Evolutionary conservation across 2,329 filamentous ascomycete genomes (phyloP), one percentile per base, ranked within the genome.

Genomic region (Dactylellina leptospora): DNA sequence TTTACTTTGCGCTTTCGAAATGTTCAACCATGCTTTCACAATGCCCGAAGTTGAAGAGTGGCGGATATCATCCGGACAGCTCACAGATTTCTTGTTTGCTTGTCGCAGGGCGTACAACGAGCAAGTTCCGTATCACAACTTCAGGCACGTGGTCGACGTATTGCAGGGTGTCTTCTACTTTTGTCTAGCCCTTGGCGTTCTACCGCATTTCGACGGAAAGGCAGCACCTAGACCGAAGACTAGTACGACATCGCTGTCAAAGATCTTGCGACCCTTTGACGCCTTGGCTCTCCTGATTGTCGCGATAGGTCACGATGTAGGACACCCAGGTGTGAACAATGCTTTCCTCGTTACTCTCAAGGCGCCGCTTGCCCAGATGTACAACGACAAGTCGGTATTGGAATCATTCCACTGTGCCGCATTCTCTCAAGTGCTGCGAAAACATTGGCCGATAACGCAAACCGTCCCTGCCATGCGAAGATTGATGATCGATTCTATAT

Each of bases 371-470:
- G 95, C 95, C 10, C 93, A 97, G 79, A 84, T 97, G 11, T 99
- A 97, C 82, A 97, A 97, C 78, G 95, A 99, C 79, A 90, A 91
- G 62, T 97, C 95, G 0, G 95, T 99, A 13, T 84, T 99, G 36
- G 95, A 99, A 80, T 96, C 93, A 0, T 99, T 97, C 77, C 95
- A 99, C 79, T 97, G 95, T 78, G 95, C 95, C 0, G 95, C 95
- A 1, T 99, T 93, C 78, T 97, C 93, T 0, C 95, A 97, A 78
- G 96, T 99, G 38, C 85, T 99, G 42, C 89, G 93, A 53, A 87
- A 92, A 51, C 89, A 97, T 79, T 99, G 95, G 95, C 92, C 93
- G 0, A 83, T 86, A 2, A 90, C 89, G 1, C 85, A 89, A 74
- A 89, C 95, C 76, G 84, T 85, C 48, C 66, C 66, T 20, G 88